Conservation (phyloP, 345 rosid genomes). For the Ricinus communis region DNA sequence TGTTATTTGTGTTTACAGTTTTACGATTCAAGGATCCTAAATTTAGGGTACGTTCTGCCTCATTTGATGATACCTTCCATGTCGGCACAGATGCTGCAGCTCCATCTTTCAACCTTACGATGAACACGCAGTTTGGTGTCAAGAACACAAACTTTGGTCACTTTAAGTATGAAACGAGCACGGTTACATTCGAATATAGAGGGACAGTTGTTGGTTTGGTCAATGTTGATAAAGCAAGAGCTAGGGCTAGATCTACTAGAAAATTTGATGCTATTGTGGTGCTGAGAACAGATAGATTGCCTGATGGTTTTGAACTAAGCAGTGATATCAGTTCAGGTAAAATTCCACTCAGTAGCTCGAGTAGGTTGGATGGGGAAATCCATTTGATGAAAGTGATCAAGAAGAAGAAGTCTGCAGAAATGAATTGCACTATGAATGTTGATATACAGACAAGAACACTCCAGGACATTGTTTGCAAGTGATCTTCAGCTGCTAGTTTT, state of each 20-base stretch:
- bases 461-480: conserved; percentile 29
- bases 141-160: conserved; percentile 38
- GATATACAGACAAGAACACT: conserved; percentile 14
- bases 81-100: background rate
- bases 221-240: conserved; percentile 17
- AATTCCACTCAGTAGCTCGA: conserved; percentile 16
- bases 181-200: conserved; percentile 19
- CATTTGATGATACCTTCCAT: conserved; percentile 5
- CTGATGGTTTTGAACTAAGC: background rate
- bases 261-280: conserved; percentile 17
- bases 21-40: conserved; percentile 24
- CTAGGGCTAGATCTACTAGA: conserved; percentile 22
- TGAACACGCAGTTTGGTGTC: conserved; percentile 20
- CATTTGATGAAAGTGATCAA: conserved; percentile 20
- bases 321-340: conserved; percentile 18
- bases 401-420: conserved; percentile 28
- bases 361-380: conserved; percentile 25
- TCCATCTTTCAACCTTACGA: conserved; percentile 20
- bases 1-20: conserved; percentile 21
- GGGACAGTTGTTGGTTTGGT: conserved; percentile 22
- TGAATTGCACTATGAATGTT: conserved; percentile 34
- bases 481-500: background rate
- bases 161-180: conserved; percentile 23
- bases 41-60: conserved; percentile 9
- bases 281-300: background rate